Conservation (phyloP, 2,329 filamentous ascomycete genomes). For the Aspergillus fumigatus region DNA sequence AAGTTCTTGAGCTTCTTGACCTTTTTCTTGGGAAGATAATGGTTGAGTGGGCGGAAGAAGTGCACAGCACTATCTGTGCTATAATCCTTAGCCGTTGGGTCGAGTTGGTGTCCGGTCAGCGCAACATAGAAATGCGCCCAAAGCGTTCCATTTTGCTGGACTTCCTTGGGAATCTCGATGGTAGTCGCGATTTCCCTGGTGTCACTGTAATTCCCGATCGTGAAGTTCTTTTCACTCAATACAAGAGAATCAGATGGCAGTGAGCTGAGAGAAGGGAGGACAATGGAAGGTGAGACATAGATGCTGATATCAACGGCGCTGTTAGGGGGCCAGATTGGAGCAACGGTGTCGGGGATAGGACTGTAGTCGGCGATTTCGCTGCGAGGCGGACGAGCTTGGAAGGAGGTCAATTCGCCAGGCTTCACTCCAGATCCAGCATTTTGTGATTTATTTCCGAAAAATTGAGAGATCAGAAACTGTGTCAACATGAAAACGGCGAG, state of each 20-base stretch:
- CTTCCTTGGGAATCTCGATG: constrained; percentile 70
- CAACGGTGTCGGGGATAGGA: constrained; percentile 64
- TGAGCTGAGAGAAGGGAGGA: constrained; percentile 59
- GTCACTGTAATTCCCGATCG: constrained; percentile 73
- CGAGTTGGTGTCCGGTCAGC: constrained; percentile 68
- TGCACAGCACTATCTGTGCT: constrained; percentile 73
- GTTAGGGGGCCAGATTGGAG: constrained; percentile 82
- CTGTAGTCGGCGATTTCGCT: constrained; percentile 31
- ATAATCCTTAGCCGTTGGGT: constrained; percentile 68
- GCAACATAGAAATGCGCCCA: constrained; percentile 93
- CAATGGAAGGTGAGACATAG: constrained; percentile 73
- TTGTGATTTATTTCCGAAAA: constrained; percentile 43
- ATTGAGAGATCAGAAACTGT: constrained; percentile 54
- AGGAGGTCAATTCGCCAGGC: constrained; percentile 53
- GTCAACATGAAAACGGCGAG: constrained; percentile 56
- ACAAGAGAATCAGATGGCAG: constrained; percentile 66
- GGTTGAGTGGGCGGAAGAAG: constrained; percentile 79
- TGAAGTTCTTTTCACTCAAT: constrained; percentile 74
- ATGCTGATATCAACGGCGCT: constrained; percentile 76
- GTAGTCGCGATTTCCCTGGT: constrained; percentile 70
- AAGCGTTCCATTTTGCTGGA: constrained; percentile 88
- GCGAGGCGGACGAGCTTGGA: constrained; percentile 57
- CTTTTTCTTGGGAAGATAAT: constrained; percentile 90
- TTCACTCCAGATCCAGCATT: constrained; percentile 19
- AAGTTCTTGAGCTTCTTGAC: constrained; percentile 81